Evolutionary conservation across 2,329 filamentous ascomycete genomes (phyloP).

Genomic region (Drechslera avenae): DNA sequence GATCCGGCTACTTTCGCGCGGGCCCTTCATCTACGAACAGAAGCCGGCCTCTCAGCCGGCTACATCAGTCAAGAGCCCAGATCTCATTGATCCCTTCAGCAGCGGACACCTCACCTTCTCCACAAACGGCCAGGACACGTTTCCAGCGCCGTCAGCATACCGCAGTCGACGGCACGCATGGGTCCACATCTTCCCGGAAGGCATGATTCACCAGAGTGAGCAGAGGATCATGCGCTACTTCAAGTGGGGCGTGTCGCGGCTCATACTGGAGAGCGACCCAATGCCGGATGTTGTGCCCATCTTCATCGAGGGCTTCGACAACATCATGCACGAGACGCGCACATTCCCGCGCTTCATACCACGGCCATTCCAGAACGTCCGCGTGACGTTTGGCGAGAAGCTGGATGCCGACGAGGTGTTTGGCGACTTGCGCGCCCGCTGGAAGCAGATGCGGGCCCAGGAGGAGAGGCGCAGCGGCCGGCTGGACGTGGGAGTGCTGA

Average conservation of each 20-base stretch:
- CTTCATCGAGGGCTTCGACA: constrained; percentile 88
- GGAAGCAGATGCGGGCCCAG: constrained; percentile 68
- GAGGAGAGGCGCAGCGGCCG: constrained; percentile 54
- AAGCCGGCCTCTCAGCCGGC: constrained; percentile 29
- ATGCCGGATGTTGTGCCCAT: constrained; percentile 90
- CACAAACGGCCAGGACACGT: constrained; percentile 69
- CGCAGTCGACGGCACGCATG: constrained; percentile 73
- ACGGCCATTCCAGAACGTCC: constrained; percentile 71
- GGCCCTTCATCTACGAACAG: constrained; percentile 51
- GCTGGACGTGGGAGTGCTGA: constrained; percentile 63
- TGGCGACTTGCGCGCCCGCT: constrained; percentile 74
- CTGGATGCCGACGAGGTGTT: constrained; percentile 76
- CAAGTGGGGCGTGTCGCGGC: constrained; percentile 92
- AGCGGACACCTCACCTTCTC: constrained; percentile 62
- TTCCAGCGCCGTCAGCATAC: constrained; percentile 74
- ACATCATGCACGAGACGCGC: constrained; percentile 85
- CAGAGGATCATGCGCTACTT: constrained; percentile 87
- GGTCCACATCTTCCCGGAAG: constrained; percentile 97
- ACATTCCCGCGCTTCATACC: constrained; percentile 81
- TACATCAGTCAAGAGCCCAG: constrained; percentile 35
- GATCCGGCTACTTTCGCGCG: constrained; percentile 76
- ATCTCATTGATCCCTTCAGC: constrained; percentile 61
- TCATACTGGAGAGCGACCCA: constrained; percentile 88
- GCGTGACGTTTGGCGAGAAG: constrained; percentile 77
- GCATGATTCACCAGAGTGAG: constrained; percentile 86